Percentiles rank a stretch among this genome's conserved stretches.
These are phyloP conservation scores for Cryptococcus sp. DNA, from an alignment of 1,284 basidiomycete species.

Conservation along the genomic window DNA sequence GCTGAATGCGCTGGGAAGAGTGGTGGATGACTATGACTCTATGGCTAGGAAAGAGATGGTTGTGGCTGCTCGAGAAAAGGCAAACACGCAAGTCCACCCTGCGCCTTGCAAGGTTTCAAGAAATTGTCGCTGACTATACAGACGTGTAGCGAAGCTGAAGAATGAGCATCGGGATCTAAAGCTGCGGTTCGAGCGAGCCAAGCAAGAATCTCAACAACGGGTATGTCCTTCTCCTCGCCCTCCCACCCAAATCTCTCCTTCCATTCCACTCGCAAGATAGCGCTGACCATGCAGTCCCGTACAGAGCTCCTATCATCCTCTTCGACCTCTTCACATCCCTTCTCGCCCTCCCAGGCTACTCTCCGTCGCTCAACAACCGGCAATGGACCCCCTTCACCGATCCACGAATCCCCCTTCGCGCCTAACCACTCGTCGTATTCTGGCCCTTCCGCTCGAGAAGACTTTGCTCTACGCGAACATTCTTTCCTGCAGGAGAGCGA, in stretches of 20 bases:
- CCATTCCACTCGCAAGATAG: too few species aligned
- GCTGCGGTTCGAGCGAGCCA: constrained; percentile 47
- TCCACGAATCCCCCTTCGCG: constrained; percentile 44
- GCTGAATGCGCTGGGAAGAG: constrained; percentile 80
- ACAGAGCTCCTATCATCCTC: constrained; percentile 33
- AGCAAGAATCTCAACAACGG: constrained; percentile 38
- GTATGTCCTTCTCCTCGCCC: too few species aligned
- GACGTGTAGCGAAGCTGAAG: constrained; percentile 48
- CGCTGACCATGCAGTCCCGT: constrained; percentile 24
- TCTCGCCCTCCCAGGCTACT: constrained; percentile 44
- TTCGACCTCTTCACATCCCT: constrained; percentile 24
- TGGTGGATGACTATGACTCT: constrained; percentile 91
- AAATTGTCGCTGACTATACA: too few species aligned
- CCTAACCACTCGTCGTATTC: constrained; percentile 54
- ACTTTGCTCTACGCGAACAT: constrained; percentile 76
- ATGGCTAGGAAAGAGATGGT: constrained; percentile 93
- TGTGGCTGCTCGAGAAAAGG: constrained; percentile 90
- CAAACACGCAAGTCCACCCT: constrained; percentile 78
- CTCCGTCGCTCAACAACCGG: constrained; percentile 18
- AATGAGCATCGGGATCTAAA: constrained; percentile 48
- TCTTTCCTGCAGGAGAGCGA: constrained; percentile 77
- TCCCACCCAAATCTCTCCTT: too few species aligned
- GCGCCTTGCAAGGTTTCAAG: too few species aligned
- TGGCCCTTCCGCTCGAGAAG: constrained; percentile 54
- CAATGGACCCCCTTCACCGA: constrained; percentile 50